phyloP scores from a whole-genome alignment of 495 filamentous ascomycete genomes.

The Aspergillus taichungensis region DNA sequence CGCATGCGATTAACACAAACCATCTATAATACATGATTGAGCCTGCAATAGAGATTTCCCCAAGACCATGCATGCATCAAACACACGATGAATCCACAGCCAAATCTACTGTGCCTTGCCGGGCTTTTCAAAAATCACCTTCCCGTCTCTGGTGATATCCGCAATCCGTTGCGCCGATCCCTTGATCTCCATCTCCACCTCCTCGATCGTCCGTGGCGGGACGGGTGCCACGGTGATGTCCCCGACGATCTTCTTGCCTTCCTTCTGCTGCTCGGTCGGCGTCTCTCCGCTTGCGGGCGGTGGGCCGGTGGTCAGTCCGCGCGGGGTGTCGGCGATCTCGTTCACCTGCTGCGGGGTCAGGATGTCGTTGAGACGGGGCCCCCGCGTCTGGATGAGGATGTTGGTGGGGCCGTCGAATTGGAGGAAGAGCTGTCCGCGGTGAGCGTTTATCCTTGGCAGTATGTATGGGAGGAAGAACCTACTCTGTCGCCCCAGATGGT shows the following conservation, averaged over 20 bases:
- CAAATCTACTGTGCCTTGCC: constrained; percentile 17
- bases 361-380: constrained; percentile 63
- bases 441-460: constrained; percentile 4
- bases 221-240: constrained; percentile 16
- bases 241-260: constrained; percentile 14
- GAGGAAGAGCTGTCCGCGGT: constrained; percentile 57
- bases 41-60: constrained; percentile 10
- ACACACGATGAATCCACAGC: neutral
- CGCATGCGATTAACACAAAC: constrained; percentile 6
- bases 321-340: constrained; percentile 66
- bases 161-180: constrained; percentile 43
- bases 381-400: constrained; percentile 77
- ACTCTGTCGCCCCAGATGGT: constrained; percentile 91
- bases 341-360: constrained; percentile 68
- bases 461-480: constrained; percentile 10
- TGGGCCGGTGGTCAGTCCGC: constrained; percentile 46
- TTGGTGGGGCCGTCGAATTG: constrained; percentile 80
- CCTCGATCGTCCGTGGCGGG: constrained; percentile 25
- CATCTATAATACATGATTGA: constrained; percentile 18
- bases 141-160: constrained; percentile 54
- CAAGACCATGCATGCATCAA: constrained; percentile 3
- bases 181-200: constrained; percentile 25
- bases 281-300: constrained; percentile 26
- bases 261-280: constrained; percentile 5
- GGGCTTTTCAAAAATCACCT: constrained; percentile 58